Conservation (phyloP, 306 rosid genomes). For the Cucurbita moschata region DNA sequence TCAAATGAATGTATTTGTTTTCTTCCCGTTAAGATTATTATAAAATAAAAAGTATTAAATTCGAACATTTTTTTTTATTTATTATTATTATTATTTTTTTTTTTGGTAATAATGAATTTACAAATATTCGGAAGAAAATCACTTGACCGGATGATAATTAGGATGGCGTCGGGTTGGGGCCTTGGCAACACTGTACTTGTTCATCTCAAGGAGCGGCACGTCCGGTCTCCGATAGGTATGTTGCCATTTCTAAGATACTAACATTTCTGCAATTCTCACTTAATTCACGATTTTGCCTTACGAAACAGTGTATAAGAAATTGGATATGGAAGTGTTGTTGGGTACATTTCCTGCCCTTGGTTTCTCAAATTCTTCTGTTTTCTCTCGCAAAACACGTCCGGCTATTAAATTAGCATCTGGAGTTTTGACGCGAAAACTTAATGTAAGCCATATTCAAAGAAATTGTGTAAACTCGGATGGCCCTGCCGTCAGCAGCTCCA, state of each 20-base stretch:
- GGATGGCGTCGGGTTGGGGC: not conserved
- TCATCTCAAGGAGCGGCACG: not conserved
- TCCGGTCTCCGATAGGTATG: not conserved
- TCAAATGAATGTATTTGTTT: too few relatives aligned
- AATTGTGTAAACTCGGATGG: slow-evolving; percentile 19
- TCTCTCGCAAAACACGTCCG: slow-evolving; percentile 17
- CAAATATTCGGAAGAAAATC: too few relatives aligned
- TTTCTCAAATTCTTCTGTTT: slow-evolving; percentile 34
- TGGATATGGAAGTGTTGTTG: slow-evolving; percentile 39
- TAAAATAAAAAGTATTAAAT: too few relatives aligned
- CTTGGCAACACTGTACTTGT: not conserved
- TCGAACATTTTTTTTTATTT: too few relatives aligned
- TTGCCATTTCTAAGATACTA: not conserved
- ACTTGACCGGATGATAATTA: too few relatives aligned
- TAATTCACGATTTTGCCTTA: not conserved
- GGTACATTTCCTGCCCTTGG: slow-evolving; percentile 31
- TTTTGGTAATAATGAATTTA: too few relatives aligned
- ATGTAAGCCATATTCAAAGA: slow-evolving; percentile 13
- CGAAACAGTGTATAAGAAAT: not conserved
- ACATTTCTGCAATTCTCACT: not conserved
- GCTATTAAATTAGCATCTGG: slow-evolving; percentile 9
- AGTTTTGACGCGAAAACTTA: slow-evolving; percentile 11
- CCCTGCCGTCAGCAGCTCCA: slow-evolving; percentile 7
- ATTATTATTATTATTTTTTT: too few relatives aligned
- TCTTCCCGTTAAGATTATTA: too few relatives aligned